These are phyloP conservation scores for Pythium pectinolyticum DNA, from an alignment of 352 stramenopile genomes.

Conservation along the genomic window DNA sequence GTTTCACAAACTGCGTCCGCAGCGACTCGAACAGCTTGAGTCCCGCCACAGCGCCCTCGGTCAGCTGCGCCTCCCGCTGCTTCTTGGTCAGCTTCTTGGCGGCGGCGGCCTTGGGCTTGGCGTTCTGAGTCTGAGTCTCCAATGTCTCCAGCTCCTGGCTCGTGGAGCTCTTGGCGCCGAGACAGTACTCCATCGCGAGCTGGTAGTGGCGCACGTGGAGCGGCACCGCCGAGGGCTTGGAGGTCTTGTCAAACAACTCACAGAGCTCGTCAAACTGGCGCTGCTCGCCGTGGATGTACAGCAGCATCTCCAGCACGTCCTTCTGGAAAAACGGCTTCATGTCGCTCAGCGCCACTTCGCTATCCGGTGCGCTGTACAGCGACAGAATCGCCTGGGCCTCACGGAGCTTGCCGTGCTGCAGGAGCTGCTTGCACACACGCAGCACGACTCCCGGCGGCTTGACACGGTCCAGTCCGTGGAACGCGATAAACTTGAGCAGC, in stretches of 20 bases:
- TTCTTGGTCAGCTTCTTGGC: slow-evolving; percentile 24
- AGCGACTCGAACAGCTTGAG: slow-evolving; percentile 78
- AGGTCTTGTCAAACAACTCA: slow-evolving; percentile 43
- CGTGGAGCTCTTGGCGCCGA: not conserved
- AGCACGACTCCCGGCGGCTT: slow-evolving; percentile 42
- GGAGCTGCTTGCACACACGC: slow-evolving; percentile 47
- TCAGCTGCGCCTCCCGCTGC: slow-evolving; percentile 17
- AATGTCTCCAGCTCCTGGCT: not conserved
- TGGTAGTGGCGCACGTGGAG: slow-evolving; percentile 65
- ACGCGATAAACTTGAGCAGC: slow-evolving; percentile 57
- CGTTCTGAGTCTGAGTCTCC: not conserved
- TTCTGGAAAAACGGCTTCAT: slow-evolving; percentile 61
- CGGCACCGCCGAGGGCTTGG: slow-evolving; percentile 46
- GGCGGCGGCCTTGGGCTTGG: slow-evolving; percentile 22
- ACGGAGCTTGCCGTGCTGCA: slow-evolving; percentile 41
- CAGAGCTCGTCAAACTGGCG: slow-evolving; percentile 42
- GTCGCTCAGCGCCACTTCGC: slow-evolving; percentile 49
- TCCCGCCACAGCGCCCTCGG: slow-evolving; percentile 39
- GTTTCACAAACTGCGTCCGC: slow-evolving; percentile 72
- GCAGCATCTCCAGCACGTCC: slow-evolving; percentile 67
- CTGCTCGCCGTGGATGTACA: slow-evolving; percentile 67
- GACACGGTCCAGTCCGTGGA: slow-evolving; percentile 41
- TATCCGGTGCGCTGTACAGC: slow-evolving; percentile 40
- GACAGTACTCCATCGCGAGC: slow-evolving; percentile 67
- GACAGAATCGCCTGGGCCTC: slow-evolving; percentile 56